These are phyloP conservation scores for Xylariaceae sp. DNA, from an alignment of 2,329 filamentous ascomycete genomes.

Conservation along the genomic window DNA sequence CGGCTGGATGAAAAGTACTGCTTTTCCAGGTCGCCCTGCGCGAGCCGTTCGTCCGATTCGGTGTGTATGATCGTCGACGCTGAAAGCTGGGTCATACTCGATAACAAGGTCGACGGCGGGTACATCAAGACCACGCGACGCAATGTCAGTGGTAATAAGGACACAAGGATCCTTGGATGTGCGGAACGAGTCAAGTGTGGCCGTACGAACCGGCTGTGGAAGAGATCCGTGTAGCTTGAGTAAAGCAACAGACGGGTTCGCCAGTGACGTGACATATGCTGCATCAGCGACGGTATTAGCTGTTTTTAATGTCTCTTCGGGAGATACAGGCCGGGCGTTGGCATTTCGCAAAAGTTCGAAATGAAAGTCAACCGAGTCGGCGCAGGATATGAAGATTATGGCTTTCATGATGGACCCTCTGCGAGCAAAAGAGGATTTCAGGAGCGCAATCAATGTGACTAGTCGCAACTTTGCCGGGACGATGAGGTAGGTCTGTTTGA, in stretches of 20 bases:
- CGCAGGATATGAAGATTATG: conserved; percentile 95
- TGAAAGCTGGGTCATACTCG: conserved; percentile 96
- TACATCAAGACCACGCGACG: conserved; percentile 92
- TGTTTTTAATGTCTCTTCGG: conserved; percentile 45
- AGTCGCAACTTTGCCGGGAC: conserved; percentile 89
- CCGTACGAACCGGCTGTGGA: conserved; percentile 83
- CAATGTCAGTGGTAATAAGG: conserved; percentile 92
- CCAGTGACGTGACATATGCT: conserved; percentile 74
- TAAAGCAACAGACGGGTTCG: conserved; percentile 75
- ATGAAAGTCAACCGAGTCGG: conserved; percentile 96
- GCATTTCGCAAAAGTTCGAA: conserved; percentile 76
- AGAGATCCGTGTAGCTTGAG: conserved; percentile 93
- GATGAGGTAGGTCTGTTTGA: conserved; percentile 90
- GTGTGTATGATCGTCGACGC: conserved; percentile 91
- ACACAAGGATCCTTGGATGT: conserved; percentile 77
- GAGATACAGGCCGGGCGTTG: conserved; percentile 29
- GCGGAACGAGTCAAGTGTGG: conserved; percentile 82
- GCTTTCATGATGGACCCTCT: conserved; percentile 95
- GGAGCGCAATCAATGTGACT: conserved; percentile 82
- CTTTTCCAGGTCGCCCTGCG: conserved; percentile 86
- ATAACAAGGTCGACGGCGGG: conserved; percentile 94
- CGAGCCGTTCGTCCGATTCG: conserved; percentile 93
- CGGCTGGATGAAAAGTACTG: conserved; percentile 87
- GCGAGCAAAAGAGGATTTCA: conserved; percentile 87
- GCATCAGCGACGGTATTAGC: conserved; percentile 71